Evolutionary conservation across 345 rosid species (phyloP).

Genomic region (Nasturtium officinale): DNA sequence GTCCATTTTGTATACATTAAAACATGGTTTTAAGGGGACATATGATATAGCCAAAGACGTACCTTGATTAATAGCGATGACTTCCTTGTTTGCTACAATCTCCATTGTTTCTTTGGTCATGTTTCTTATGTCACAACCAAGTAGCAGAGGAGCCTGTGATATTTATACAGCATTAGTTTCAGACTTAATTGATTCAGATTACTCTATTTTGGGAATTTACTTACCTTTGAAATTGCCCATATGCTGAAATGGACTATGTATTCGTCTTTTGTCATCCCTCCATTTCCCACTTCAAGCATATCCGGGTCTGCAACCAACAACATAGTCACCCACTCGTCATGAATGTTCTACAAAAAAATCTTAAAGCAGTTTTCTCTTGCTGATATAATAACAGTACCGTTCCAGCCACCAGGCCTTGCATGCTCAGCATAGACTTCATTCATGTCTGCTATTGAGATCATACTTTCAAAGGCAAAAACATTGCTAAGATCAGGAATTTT

Average conservation of each 20-base stretch:
- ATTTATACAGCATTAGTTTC: constrained; percentile 2
- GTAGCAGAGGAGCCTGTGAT: constrained; percentile 68
- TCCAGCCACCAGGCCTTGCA: constrained; percentile 98
- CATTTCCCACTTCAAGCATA: constrained; percentile 99
- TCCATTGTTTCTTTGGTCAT: constrained; percentile 60
- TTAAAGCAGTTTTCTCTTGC: neutral
- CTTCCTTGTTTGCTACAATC: constrained; percentile 71
- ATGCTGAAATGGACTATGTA: constrained; percentile 87
- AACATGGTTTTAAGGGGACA: constrained; percentile 9
- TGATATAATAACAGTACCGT: constrained; percentile 50
- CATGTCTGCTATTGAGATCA: constrained; percentile 69
- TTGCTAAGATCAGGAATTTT: neutral
- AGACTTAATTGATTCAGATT: neutral
- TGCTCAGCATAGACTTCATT: constrained; percentile 76
- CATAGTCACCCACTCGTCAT: constrained; percentile 1
- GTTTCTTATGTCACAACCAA: constrained; percentile 81
- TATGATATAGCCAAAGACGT: neutral
- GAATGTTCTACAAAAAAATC: neutral
- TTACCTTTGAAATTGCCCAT: constrained; percentile 95
- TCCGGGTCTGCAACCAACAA: constrained; percentile 74
- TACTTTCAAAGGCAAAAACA: constrained; percentile 50
- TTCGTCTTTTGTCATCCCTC: constrained; percentile 88
- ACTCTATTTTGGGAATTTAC: neutral
- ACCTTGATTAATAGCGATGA: constrained; percentile 88
- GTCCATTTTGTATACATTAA: neutral